These are phyloP conservation scores for Pythium insidiosum DNA, from an alignment of 352 stramenopile genomes.

Conservation along the genomic window DNA sequence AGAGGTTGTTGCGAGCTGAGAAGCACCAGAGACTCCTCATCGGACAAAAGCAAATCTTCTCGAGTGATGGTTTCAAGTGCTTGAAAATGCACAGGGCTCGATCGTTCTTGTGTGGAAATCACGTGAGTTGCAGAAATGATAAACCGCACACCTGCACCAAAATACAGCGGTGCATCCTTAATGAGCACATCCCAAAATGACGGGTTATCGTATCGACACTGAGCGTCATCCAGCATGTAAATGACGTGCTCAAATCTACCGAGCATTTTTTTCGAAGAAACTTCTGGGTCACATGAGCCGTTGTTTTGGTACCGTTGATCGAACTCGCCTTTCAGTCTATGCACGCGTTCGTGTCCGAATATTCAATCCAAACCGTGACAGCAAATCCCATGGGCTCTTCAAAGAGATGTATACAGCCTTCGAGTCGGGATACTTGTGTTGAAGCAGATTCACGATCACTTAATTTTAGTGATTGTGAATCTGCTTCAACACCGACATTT, in stretches of 20 bases:
- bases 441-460: not conserved
- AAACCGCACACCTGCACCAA: slow-evolving; percentile 3
- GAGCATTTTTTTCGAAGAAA: too few species aligned
- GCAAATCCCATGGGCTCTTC: not conserved
- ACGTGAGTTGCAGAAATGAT: slow-evolving; percentile 8
- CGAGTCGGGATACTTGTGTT: slow-evolving; percentile 3
- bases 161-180: not conserved
- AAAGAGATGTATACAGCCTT: slow-evolving; percentile 1
- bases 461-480: too few species aligned
- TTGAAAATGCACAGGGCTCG: slow-evolving; percentile 4
- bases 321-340: too few species aligned
- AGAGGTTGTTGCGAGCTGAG: slow-evolving; percentile 1
- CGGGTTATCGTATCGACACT: not conserved
- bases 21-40: slow-evolving; percentile 3
- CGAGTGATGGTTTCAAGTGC: not conserved
- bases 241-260: slow-evolving; percentile 2
- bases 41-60: slow-evolving; percentile 7
- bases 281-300: too few species aligned
- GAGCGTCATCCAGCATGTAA: slow-evolving; percentile 4
- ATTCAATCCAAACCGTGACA: slow-evolving; percentile 1
- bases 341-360: not conserved
- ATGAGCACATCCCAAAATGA: slow-evolving; percentile 2
- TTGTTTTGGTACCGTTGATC: too few species aligned
- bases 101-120: slow-evolving; percentile 1
- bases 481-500: too few species aligned